phyloP scores from a whole-genome alignment of 2,329 filamentous ascomycete species.

The Stemphylium lycopersici region DNA sequence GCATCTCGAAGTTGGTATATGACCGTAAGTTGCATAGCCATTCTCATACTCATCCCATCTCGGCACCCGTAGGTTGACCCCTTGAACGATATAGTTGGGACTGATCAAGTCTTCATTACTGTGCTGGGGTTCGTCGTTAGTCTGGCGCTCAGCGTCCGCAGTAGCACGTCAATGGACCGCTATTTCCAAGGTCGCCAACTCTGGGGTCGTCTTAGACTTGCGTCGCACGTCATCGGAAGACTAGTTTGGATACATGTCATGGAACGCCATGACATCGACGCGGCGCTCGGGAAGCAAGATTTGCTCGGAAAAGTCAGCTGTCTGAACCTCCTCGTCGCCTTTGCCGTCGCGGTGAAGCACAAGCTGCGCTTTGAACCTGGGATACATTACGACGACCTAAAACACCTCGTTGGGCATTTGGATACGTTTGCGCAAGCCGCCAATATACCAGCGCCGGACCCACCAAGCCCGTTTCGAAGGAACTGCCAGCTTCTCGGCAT shows the following conservation, averaged over 20 bases:
- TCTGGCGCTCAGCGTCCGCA: constrained; percentile 75
- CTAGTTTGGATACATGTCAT: constrained; percentile 82
- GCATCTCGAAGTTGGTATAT: constrained; percentile 51
- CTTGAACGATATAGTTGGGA: constrained; percentile 52
- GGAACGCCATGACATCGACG: constrained; percentile 60
- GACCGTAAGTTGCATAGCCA: constrained; percentile 24
- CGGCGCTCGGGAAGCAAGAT: constrained; percentile 65
- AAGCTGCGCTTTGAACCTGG: constrained; percentile 85
- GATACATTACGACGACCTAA: constrained; percentile 74
- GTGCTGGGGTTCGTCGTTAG: constrained; percentile 82
- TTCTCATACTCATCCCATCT: neutral
- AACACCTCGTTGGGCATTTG: constrained; percentile 71
- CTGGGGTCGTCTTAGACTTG: constrained; percentile 65
- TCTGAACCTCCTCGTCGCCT: constrained; percentile 79
- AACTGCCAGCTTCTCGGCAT: constrained; percentile 75
- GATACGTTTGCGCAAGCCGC: constrained; percentile 72
- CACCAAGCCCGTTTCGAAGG: constrained; percentile 57
- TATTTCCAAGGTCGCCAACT: constrained; percentile 64
- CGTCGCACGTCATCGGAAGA: constrained; percentile 66
- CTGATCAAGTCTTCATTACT: constrained; percentile 72
- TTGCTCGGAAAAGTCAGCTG: constrained; percentile 67
- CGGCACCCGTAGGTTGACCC: neutral
- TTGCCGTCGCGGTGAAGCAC: constrained; percentile 79
- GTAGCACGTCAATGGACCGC: constrained; percentile 77
- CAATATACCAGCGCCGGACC: constrained; percentile 41